Evolutionary conservation across 257 asterid species (phyloP).

Genomic region (Ilex asprella): DNA sequence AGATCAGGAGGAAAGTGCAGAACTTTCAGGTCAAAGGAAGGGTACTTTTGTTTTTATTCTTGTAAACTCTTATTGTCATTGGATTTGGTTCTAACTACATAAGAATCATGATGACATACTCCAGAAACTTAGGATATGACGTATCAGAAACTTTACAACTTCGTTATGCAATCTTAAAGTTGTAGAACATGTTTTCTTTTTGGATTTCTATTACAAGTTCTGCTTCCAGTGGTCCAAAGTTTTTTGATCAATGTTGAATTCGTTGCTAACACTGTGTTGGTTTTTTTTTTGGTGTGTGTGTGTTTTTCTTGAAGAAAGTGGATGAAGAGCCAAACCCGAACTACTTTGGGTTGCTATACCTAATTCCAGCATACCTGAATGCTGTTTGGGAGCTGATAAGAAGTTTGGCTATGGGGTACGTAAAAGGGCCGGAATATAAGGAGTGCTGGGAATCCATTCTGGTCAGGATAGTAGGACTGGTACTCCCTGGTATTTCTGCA

Average conservation of each 20-base stretch:
- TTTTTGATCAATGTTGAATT: no score
- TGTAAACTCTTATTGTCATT: no score
- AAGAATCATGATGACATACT: no score
- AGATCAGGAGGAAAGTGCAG: no score
- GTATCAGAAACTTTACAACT: no score
- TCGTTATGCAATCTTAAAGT: background rate
- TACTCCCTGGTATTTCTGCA: slow-evolving; percentile 71
- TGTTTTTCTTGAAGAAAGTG: slow-evolving; percentile 38
- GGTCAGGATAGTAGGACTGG: slow-evolving; percentile 57
- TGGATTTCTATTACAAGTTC: background rate
- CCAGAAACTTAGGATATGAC: no score
- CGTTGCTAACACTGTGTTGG: background rate
- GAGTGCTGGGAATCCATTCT: slow-evolving; percentile 72
- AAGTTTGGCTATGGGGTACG: slow-evolving; percentile 41
- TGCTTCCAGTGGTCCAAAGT: background rate
- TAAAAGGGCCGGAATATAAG: slow-evolving; percentile 50
- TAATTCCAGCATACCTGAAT: slow-evolving; percentile 60
- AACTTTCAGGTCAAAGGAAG: no score
- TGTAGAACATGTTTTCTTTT: background rate
- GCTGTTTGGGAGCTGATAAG: slow-evolving; percentile 75
- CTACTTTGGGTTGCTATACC: slow-evolving; percentile 55
- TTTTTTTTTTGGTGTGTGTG: slow-evolving; percentile 1
- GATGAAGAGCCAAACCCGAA: slow-evolving; percentile 79
- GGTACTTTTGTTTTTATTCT: no score
- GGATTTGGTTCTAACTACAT: no score